A percentile compares a stretch with the other conserved stretches of the same genome.
These are phyloP conservation scores for Heliamphora ciliata DNA, from an alignment of 179 eudicot species.

Conservation along the genomic window DNA sequence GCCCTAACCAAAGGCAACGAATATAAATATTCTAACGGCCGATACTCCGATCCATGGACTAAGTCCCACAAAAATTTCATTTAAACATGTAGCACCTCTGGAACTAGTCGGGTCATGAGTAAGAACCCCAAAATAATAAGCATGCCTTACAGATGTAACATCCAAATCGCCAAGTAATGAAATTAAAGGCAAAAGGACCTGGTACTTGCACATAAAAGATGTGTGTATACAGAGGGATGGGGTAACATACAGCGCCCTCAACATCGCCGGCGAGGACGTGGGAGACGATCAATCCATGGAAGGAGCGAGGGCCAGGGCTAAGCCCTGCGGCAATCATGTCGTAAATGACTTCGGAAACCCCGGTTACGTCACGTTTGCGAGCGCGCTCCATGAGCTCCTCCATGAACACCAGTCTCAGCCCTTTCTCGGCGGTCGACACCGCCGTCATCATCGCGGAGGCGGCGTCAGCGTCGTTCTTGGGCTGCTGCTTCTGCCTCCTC, in stretches of 20 bases:
- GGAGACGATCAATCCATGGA: conserved; percentile 75
- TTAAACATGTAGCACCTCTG: too few relatives aligned
- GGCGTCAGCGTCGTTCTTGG: conserved; percentile 18
- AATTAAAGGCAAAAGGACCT: too few relatives aligned
- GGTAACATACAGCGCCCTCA: conserved; percentile 56
- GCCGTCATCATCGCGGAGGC: conserved; percentile 2
- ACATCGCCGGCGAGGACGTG: conserved; percentile 53
- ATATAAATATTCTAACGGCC: too few relatives aligned
- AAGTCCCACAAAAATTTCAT: too few relatives aligned
- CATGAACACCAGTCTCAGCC: conserved; percentile 71
- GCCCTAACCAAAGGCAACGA: too few relatives aligned
- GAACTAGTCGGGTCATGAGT: too few relatives aligned
- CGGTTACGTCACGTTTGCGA: conserved; percentile 41
- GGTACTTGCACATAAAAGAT: too few relatives aligned
- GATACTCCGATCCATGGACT: too few relatives aligned
- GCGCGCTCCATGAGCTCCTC: conserved; percentile 79
- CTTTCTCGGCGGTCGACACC: conserved; percentile 37
- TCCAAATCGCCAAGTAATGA: too few relatives aligned
- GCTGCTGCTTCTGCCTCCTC: conserved; percentile 23
- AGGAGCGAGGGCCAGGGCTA: conserved; percentile 81
- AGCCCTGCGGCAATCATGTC: conserved; percentile 94
- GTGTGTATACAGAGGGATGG: not conserved
- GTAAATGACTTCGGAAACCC: conserved; percentile 72
- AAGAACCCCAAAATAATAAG: too few relatives aligned
- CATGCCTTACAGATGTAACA: too few relatives aligned